phyloP scores from a whole-genome alignment of 441 rosid genomes.

The Syzygium syzygioides region DNA sequence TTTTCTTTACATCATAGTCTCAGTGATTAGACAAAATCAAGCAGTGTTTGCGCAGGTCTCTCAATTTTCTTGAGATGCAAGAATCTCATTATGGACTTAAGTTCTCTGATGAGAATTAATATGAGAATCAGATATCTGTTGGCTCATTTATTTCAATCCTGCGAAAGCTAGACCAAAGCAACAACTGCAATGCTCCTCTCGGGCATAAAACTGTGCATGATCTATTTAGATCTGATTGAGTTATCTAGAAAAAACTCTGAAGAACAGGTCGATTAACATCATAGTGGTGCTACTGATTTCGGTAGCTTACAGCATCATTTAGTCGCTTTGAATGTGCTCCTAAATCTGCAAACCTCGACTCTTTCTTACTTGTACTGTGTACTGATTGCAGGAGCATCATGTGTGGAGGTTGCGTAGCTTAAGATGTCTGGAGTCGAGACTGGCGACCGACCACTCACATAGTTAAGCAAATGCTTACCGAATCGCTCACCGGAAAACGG shows the following conservation, averaged over 20 bases:
- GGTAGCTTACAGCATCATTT: neutral
- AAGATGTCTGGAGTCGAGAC: neutral
- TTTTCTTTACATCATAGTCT: neutral
- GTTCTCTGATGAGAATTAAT: neutral
- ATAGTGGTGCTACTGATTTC: rapidly evolving
- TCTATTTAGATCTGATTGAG: neutral
- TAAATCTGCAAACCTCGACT: neutral
- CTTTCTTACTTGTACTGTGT: neutral
- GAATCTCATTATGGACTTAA: neutral
- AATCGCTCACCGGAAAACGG: neutral
- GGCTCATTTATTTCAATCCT: neutral
- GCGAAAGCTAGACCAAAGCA: neutral
- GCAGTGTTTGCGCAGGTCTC: neutral
- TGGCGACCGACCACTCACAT: neutral
- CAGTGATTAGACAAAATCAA: neutral
- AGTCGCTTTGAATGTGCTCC: rapidly evolving
- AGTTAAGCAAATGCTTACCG: neutral
- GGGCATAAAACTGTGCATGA: rapidly evolving
- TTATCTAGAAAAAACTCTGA: neutral
- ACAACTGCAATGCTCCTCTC: neutral
- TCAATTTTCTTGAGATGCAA: neutral
- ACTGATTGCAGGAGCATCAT: constrained; percentile 53
- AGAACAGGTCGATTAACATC: neutral
- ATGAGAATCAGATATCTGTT: neutral
- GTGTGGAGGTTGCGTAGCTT: constrained; percentile 82